A percentile compares a stretch with the other conserved stretches of the same genome.
Evolutionary conservation across 2,329 filamentous ascomycete species (phyloP).

Genomic region (Talaromyces amestolkiae): DNA sequence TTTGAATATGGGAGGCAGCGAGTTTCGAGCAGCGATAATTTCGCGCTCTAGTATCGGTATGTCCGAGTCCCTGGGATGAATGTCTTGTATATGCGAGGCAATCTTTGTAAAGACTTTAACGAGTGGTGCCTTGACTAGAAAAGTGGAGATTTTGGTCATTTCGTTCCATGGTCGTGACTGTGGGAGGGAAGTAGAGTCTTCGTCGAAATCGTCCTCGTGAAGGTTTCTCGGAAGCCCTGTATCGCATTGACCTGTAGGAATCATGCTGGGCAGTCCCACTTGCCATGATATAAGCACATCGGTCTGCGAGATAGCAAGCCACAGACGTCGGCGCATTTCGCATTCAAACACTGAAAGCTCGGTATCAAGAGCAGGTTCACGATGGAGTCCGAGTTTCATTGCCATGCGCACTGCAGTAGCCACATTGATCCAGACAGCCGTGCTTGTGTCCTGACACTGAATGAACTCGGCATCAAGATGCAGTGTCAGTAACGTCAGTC

Average conservation of each 20-base stretch:
- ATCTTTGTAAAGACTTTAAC: conserved; percentile 35
- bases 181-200: conserved; percentile 51
- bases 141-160: conserved; percentile 49
- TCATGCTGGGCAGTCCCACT: conserved; percentile 61
- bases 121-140: conserved; percentile 38
- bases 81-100: conserved; percentile 33
- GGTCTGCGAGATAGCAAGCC: conserved; percentile 49
- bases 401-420: conserved; percentile 56
- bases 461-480: conserved; percentile 58
- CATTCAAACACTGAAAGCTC: conserved; percentile 55
- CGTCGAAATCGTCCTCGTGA: conserved; percentile 59
- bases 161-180: conserved; percentile 53
- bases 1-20: conserved; percentile 72
- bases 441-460: conserved; percentile 54
- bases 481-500: conserved; percentile 57
- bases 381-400: conserved; percentile 60
- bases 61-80: conserved; percentile 54
- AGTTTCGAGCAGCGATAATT: conserved; percentile 53
- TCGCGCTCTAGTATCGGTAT: conserved; percentile 52
- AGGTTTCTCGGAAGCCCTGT: conserved; percentile 57
- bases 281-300: conserved; percentile 62
- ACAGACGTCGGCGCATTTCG: conserved; percentile 48
- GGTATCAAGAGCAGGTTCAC: conserved; percentile 54
- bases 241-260: conserved; percentile 59
- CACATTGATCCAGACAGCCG: conserved; percentile 54